Evolutionary conservation across 2,329 filamentous ascomycete species (phyloP), one percentile per base, ranked within the genome.

Genomic region (Penicillium brevicompactum): DNA sequence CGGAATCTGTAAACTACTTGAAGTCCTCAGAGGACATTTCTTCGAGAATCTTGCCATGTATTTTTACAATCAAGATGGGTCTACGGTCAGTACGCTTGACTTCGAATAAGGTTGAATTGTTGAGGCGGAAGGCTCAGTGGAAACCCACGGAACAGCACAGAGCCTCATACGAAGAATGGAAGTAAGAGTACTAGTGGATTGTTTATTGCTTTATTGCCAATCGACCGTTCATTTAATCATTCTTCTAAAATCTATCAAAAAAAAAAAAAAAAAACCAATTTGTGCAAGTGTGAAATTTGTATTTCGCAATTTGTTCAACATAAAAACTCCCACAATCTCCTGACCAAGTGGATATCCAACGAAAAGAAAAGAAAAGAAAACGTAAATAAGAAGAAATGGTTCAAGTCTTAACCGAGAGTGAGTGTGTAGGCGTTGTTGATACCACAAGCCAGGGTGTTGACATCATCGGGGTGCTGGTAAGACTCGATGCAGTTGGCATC

Each of bases 361-460:
- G 32, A 11, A 53, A 53, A 41, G 38, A 27, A 44, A 48, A 9
- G 18, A 34, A 51, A 51, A 32, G 18, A 21, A 27, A 56, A 55
- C 41, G 40, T 27, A 55, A 38, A 53, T 24, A 14, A 32, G 48
- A 52, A 32, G 47, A 52, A 10, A 6, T 5, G 24, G 24, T 27
- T 16, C 40, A 11, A 44, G 38, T 45, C 51, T 27, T 60, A 65
- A 52, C 67, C 67, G 30, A 70, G 27, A 10, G 54, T 67, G 71
- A 84, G 38, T 77, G 82, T 59, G 58, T 74, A 56, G 54, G 65
- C 56, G 27, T 61, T 57, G 11, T 53, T 52, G 27, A 65, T 30
- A 4, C 52, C 37, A 37, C 69, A 71, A 45, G 60, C 62, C 34
- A 57, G 54, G 45, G 67, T 71, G 49, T 69, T 61, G 31, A 61